These are phyloP conservation scores for Hyphopichia wangnamkhiaoensis DNA, from an alignment of 1,139 yeast species.

Conservation along the genomic window DNA sequence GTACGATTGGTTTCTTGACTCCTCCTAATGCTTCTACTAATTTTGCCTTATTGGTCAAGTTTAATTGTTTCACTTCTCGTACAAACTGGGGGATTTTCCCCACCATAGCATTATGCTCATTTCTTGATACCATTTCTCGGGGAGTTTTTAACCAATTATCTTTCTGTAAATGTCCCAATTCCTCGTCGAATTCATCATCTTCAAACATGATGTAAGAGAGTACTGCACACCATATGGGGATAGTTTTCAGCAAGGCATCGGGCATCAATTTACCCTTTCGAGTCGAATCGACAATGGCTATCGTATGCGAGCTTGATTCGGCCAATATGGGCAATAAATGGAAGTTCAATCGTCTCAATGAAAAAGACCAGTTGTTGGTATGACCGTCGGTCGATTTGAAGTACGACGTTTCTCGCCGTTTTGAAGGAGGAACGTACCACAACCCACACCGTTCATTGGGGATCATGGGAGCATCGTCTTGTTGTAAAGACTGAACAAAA, in stretches of 20 bases:
- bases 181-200: constrained; percentile 14
- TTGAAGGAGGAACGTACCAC: constrained; percentile 68
- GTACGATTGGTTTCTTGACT: constrained; percentile 53
- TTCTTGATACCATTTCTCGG: constrained; percentile 50
- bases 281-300: constrained; percentile 79
- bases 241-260: constrained; percentile 81
- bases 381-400: constrained; percentile 95
- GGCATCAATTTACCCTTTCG: constrained; percentile 83
- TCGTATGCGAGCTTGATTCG: constrained; percentile 35
- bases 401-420: constrained; percentile 52
- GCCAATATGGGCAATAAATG: constrained; percentile 58
- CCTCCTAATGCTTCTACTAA: constrained; percentile 26
- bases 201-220: constrained; percentile 55
- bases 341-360: constrained; percentile 69
- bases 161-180: constrained; percentile 11
- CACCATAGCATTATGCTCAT: constrained; percentile 59
- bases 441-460: constrained; percentile 88
- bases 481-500: constrained; percentile 22
- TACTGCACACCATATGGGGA: constrained; percentile 92
- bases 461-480: constrained; percentile 39
- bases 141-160: constrained; percentile 50
- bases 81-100: constrained; percentile 52
- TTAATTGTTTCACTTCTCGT: constrained; percentile 38
- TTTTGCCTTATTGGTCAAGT: constrained; percentile 33
- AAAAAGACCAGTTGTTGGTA: constrained; percentile 75